Percentiles rank a stretch among this genome's conserved stretches.
These are phyloP conservation scores for Colletotrichum destructivum DNA, from an alignment of 2,329 filamentous ascomycete species.

Conservation along the genomic window DNA sequence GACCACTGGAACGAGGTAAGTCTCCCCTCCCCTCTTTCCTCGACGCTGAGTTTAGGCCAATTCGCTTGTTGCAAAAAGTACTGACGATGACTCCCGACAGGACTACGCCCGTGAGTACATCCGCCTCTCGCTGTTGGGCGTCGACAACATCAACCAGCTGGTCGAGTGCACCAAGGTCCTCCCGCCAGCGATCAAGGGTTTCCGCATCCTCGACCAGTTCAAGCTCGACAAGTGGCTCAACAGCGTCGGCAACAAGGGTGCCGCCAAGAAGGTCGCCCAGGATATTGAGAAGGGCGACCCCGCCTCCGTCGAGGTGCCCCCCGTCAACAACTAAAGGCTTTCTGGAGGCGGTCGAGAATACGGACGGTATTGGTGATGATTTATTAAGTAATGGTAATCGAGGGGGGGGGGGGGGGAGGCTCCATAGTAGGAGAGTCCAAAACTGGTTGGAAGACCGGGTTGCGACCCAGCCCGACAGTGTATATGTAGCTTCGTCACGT, in stretches of 20 bases:
- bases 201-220: constrained; percentile 34
- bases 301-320: constrained; percentile 32
- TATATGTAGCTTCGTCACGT: neutral
- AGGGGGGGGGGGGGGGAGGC: no score
- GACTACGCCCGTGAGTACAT: constrained; percentile 69
- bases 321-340: constrained; percentile 24
- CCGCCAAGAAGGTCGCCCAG: constrained; percentile 33
- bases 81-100: constrained; percentile 44
- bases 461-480: neutral
- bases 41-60: neutral
- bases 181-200: constrained; percentile 49
- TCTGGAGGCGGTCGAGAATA: no score
- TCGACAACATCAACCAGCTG: constrained; percentile 69
- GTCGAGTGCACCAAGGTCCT: constrained; percentile 70
- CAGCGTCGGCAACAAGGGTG: constrained; percentile 42
- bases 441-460: no score
- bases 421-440: neutral
- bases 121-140: constrained; percentile 70
- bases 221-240: constrained; percentile 44
- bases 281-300: constrained; percentile 38
- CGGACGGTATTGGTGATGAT: neutral
- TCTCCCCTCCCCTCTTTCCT: neutral
- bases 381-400: no score
- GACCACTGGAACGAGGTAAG: constrained; percentile 59
- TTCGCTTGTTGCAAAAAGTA: no score